Conservation (phyloP, 179 eudicot genomes). For the Beta corolliflora region DNA sequence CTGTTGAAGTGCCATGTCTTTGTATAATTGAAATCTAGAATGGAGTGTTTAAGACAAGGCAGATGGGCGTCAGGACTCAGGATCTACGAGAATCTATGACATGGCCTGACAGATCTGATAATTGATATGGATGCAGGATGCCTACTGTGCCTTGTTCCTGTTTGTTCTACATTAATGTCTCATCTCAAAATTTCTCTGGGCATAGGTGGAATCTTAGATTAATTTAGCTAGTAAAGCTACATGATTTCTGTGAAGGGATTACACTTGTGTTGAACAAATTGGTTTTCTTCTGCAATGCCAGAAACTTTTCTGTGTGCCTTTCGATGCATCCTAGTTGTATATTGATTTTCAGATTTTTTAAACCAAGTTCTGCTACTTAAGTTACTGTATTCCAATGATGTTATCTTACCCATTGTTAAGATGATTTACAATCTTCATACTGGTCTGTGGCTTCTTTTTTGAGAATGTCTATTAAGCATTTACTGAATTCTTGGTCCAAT, state of each 20-base stretch:
- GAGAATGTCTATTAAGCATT: constrained; percentile 3
- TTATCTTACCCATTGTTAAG: background rate
- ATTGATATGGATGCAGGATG: no score
- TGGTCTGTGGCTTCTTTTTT: constrained; percentile 2
- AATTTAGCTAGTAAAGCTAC: background rate
- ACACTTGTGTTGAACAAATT: background rate
- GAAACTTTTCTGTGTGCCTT: background rate
- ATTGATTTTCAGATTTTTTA: background rate
- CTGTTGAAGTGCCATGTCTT: background rate
- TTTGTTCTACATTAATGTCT: background rate
- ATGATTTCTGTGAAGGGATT: background rate
- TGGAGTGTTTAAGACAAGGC: background rate
- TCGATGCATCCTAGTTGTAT: background rate
- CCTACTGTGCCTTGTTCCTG: background rate
- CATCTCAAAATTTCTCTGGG: background rate
- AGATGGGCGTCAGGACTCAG: background rate
- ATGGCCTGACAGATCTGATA: background rate
- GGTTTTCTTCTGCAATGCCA: background rate
- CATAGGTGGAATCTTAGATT: background rate
- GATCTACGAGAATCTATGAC: background rate
- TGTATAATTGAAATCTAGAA: background rate
- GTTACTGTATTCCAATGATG: background rate
- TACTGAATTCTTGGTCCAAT: constrained; percentile 9
- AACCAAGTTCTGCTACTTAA: background rate
- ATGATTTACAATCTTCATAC: background rate